Conservation (phyloP, 2,329 filamentous ascomycete species). For the Aspergillus niger region DNA sequence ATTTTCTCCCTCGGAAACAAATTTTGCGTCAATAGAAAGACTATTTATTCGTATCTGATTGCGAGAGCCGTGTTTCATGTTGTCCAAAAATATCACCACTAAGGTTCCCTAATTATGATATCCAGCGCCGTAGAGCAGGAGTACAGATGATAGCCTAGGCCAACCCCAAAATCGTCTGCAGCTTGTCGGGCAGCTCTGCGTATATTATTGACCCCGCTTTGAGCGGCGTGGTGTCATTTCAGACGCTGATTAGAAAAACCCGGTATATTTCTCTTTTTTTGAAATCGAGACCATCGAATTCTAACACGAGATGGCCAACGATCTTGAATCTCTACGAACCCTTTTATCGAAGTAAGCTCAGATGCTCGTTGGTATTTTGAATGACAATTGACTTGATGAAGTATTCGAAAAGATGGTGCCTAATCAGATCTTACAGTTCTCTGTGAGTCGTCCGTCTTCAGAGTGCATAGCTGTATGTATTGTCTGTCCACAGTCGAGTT, state of each 20-base stretch:
- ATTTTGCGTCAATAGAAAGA: not conserved
- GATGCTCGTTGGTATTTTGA: not conserved
- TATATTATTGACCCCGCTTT: not conserved
- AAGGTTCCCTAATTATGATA: not conserved
- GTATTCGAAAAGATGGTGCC: not conserved
- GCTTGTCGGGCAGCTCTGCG: not conserved
- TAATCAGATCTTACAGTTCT: not conserved
- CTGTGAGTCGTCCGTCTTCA: not conserved
- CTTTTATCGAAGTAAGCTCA: not conserved
- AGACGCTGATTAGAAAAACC: not conserved
- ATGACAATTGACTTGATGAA: not conserved
- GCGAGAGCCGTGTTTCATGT: not conserved
- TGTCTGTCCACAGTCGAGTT: conserved; percentile 5
- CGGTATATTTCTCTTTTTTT: not conserved
- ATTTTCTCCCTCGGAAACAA: not conserved
- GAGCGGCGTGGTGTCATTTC: not conserved
- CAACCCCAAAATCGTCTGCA: not conserved
- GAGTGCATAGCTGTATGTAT: conserved; percentile 1
- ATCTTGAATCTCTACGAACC: not conserved
- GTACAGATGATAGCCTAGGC: not conserved
- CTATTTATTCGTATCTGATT: not conserved
- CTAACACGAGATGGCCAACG: not conserved
- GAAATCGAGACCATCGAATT: not conserved
- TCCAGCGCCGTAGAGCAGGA: conserved; percentile 1
- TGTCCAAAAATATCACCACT: not conserved